These are phyloP conservation scores for Rhytidhysteron rufulum DNA, from an alignment of 2,329 filamentous ascomycete species.

Conservation along the genomic window DNA sequence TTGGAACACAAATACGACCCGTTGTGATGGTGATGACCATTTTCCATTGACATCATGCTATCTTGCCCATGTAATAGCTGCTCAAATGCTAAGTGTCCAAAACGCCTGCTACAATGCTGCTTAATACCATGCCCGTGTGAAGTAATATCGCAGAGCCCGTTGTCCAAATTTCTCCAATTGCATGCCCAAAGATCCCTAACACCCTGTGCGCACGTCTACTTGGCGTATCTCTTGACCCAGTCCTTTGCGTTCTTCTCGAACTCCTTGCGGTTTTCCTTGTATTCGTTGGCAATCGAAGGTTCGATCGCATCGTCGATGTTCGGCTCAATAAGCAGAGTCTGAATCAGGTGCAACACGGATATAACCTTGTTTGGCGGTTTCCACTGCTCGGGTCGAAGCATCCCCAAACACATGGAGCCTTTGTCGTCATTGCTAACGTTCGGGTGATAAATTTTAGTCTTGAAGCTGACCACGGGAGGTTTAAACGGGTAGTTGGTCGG, in stretches of 20 bases:
- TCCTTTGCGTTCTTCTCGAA: conserved; percentile 72
- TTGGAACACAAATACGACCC: too few relatives aligned
- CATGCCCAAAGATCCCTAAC: neutral
- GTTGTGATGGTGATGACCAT: too few relatives aligned
- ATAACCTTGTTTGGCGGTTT: conserved; percentile 78
- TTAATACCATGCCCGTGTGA: too few relatives aligned
- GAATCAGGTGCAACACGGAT: conserved; percentile 72
- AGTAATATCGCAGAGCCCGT: too few relatives aligned
- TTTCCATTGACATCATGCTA: too few relatives aligned
- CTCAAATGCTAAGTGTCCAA: too few relatives aligned
- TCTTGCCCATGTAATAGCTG: too few relatives aligned
- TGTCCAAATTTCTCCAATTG: too few relatives aligned
- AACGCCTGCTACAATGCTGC: too few relatives aligned
- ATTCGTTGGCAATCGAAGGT: conserved; percentile 80
- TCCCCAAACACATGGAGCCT: conserved; percentile 79
- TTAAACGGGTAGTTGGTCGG: conserved; percentile 88
- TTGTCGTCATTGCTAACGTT: conserved; percentile 86
- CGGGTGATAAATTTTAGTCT: conserved; percentile 91
- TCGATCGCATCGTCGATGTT: conserved; percentile 90
- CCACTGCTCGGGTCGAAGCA: conserved; percentile 85
- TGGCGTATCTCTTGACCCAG: conserved; percentile 74
- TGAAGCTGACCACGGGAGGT: conserved; percentile 73
- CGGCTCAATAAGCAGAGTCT: conserved; percentile 71
- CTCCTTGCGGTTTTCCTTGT: conserved; percentile 59
- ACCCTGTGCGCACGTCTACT: conserved; percentile 16